Conservation (phyloP, 2,329 filamentous ascomycete species). For the Ambrosiella beaveri region DNA sequence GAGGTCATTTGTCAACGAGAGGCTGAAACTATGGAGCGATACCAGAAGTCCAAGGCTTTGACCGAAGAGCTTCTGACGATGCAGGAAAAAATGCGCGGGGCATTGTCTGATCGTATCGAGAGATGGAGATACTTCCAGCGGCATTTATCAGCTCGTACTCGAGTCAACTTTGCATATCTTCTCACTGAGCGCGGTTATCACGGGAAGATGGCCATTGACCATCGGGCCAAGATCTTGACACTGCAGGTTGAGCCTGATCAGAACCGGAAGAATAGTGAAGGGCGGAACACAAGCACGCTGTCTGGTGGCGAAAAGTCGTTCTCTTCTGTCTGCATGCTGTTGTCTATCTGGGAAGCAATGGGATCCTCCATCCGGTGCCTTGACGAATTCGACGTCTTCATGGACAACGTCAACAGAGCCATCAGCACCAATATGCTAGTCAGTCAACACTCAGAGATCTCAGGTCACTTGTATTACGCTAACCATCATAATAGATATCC, state of each 20-base stretch:
- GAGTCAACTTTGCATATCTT: constrained; percentile 73
- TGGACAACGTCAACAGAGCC: constrained; percentile 91
- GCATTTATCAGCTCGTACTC: constrained; percentile 69
- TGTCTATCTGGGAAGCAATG: constrained; percentile 96
- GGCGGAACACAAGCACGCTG: constrained; percentile 75
- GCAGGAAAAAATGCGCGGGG: constrained; percentile 31
- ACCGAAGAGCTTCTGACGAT: constrained; percentile 27
- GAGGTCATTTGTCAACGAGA: constrained; percentile 42
- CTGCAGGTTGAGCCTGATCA: constrained; percentile 57
- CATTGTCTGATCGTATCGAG: constrained; percentile 50
- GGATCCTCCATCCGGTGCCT: constrained; percentile 85
- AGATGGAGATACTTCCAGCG: constrained; percentile 72
- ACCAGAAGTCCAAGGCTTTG: constrained; percentile 22
- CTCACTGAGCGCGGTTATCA: constrained; percentile 80
- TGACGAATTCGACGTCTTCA: constrained; percentile 98
- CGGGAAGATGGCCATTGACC: constrained; percentile 63
- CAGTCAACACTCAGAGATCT: constrained; percentile 21
- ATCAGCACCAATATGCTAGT: constrained; percentile 90
- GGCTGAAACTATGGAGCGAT: constrained; percentile 24
- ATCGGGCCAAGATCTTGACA: constrained; percentile 55
- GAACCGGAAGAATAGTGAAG: constrained; percentile 50
- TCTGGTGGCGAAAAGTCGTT: constrained; percentile 97
- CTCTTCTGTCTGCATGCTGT: constrained; percentile 81
- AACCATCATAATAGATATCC: constrained; percentile 18
- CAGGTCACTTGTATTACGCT: neutral